These are phyloP conservation scores for Dryadomyces quercus-mongolicae DNA, from an alignment of 2,329 filamentous ascomycete species.

Conservation along the genomic window DNA sequence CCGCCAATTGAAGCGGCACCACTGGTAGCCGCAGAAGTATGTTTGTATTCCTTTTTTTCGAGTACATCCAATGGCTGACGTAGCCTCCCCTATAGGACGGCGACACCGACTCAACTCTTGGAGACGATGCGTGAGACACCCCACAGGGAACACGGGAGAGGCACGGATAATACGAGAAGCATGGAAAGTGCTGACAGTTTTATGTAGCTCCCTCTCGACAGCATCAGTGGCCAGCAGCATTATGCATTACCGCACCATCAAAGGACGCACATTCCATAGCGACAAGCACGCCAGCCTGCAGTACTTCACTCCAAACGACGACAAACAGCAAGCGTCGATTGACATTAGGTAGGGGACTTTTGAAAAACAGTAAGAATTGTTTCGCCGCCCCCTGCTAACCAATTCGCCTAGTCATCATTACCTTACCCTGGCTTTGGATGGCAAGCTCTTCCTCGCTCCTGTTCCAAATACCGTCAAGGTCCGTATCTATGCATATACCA, in stretches of 20 bases:
- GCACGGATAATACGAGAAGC: too few species aligned
- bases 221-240: background rate
- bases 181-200: too few species aligned
- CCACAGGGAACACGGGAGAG: too few species aligned
- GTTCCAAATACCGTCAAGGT: background rate
- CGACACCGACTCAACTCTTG: too few species aligned
- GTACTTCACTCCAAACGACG: background rate
- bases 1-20: too few species aligned
- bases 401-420: background rate
- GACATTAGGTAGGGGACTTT: background rate
- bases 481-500: background rate
- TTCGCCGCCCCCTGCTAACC: too few species aligned
- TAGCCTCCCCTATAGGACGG: too few species aligned
- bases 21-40: too few species aligned
- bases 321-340: background rate
- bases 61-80: too few species aligned
- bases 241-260: background rate
- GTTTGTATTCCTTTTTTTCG: too few species aligned
- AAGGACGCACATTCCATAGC: background rate
- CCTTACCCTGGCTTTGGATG: background rate
- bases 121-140: too few species aligned
- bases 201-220: background rate
- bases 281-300: background rate
- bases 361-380: too few species aligned
- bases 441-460: background rate